Base-by-base conservation (phyloP, 2,329 filamentous ascomycete species). In the Alternaria solani region DNA sequence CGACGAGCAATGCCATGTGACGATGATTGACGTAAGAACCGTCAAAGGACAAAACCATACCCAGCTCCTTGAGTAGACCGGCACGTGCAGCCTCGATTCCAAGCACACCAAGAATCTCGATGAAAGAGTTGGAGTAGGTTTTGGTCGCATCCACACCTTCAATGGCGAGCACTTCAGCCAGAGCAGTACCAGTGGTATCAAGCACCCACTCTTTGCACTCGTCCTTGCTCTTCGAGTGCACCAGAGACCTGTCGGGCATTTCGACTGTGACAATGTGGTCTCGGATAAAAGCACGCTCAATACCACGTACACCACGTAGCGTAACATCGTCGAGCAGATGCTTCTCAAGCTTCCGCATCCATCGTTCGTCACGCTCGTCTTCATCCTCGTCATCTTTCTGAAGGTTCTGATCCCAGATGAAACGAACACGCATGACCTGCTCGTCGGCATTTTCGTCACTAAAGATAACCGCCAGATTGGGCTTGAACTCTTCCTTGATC, bases 11-110 rank as follows among this genome's bases (percentile, higher is more conserved):
- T 48, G 94, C 92, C 83, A 99, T 89, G 83, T 99, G 95, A 74
- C 95, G 93, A 82, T 98, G 93, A 79, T 99, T 99, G 86, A 99
- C 95, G 78, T 99, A 99, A 14, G 95, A 98, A 87, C 96, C 96
- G 77, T 98, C 95, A 77, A 99, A 99, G 26, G 95, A 94, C 82
- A 99, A 82, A 76, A 99, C 95, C 74, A 93, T 89, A 30, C 91
- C 93, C 84, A 99, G 81, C 78, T 99, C 96, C 63, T 91, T 89
- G 69, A 97, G 88, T 59, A 99, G 85, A 55, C 94, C 91, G 48
- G 91, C 88, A 73, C 95, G 91, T 62, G 93, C 93, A 67, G 93
- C 96, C 78, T 99, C 95, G 65, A 99, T 99, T 76, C 95, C 95
- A 65, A 99, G 95, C 9, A 97, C 93, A 67, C 94, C 91, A 44